These are phyloP conservation scores for Euphorbia celastroides DNA, from an alignment of 441 rosid genomes.

Conservation along the genomic window DNA sequence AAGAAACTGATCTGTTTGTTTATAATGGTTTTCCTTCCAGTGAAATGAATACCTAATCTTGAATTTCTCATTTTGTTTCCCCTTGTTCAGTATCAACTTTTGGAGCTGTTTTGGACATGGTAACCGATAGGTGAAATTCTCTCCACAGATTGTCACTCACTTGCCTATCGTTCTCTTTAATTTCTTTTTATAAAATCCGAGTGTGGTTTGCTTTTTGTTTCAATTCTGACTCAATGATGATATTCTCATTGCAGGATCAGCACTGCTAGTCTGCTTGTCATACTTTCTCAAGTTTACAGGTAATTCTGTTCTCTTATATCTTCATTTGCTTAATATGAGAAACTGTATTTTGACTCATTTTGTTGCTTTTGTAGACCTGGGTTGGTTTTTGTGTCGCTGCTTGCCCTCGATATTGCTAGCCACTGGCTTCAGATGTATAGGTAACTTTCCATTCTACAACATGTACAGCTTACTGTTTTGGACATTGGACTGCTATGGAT, in stretches of 20 bases:
- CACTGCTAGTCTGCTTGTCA: slow-evolving; percentile 89
- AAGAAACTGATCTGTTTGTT: neutral
- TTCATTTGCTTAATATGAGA: slow-evolving; percentile 7
- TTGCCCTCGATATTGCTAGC: slow-evolving; percentile 88
- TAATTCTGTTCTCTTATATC: slow-evolving; percentile 21
- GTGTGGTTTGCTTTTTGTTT: neutral
- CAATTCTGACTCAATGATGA: slow-evolving; percentile 17
- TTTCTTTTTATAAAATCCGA: neutral
- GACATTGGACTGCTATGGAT: neutral
- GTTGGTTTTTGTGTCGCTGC: slow-evolving; percentile 75
- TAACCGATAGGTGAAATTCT: slow-evolving; percentile 74
- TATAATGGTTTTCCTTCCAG: neutral
- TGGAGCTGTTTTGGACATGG: slow-evolving; percentile 98
- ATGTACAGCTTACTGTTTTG: slow-evolving; percentile 1
- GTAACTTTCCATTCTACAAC: slow-evolving; percentile 28
- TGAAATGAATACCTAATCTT: slow-evolving; percentile 4
- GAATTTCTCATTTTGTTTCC: slow-evolving; percentile 19
- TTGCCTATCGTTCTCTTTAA: neutral
- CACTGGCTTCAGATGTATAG: slow-evolving; percentile 99
- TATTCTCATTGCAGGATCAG: slow-evolving; percentile 60
- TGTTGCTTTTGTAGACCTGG: slow-evolving; percentile 60
- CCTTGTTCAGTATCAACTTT: slow-evolving; percentile 74
- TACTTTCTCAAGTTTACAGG: slow-evolving; percentile 93
- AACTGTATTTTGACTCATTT: neutral
- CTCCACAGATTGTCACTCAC: neutral